phyloP scores from a whole-genome alignment of 1,284 basidiomycete species.

The Fomitopsis schrenkii region DNA sequence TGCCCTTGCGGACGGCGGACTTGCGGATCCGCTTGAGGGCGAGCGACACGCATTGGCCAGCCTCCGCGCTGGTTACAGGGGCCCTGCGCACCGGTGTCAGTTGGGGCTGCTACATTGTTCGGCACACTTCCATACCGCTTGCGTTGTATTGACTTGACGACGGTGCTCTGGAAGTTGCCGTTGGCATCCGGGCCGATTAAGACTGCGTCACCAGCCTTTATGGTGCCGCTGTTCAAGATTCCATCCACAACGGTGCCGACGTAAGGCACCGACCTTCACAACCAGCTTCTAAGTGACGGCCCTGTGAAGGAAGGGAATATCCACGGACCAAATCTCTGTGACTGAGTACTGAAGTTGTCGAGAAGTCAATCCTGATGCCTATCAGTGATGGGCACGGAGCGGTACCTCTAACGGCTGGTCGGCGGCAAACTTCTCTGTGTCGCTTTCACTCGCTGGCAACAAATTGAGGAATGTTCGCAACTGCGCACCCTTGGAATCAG shows the following conservation, averaged over 20 bases:
- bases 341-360: conserved; percentile 60
- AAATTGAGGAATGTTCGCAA: conserved; percentile 85
- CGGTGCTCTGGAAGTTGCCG: conserved; percentile 81
- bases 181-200: conserved; percentile 92
- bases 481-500: conserved; percentile 28
- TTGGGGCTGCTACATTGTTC: neutral
- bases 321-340: conserved; percentile 63
- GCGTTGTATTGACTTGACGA: conserved; percentile 91
- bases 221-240: conserved; percentile 74
- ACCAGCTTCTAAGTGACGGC: neutral
- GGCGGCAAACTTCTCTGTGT: conserved; percentile 75
- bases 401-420: conserved; percentile 86
- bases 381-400: neutral
- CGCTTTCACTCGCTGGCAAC: conserved; percentile 79
- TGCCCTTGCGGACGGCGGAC: conserved; percentile 87
- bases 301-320: conserved; percentile 38
- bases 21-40: conserved; percentile 89
- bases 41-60: conserved; percentile 92
- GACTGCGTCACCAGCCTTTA: conserved; percentile 79
- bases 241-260: conserved; percentile 96
- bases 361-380: neutral
- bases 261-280: conserved; percentile 77
- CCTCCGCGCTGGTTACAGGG: conserved; percentile 81
- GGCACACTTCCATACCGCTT: conserved; percentile 61
- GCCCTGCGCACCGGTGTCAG: conserved; percentile 44